These are phyloP conservation scores for Botryotinia globosa DNA, from an alignment of 2,329 filamentous ascomycete species.

Conservation along the genomic window DNA sequence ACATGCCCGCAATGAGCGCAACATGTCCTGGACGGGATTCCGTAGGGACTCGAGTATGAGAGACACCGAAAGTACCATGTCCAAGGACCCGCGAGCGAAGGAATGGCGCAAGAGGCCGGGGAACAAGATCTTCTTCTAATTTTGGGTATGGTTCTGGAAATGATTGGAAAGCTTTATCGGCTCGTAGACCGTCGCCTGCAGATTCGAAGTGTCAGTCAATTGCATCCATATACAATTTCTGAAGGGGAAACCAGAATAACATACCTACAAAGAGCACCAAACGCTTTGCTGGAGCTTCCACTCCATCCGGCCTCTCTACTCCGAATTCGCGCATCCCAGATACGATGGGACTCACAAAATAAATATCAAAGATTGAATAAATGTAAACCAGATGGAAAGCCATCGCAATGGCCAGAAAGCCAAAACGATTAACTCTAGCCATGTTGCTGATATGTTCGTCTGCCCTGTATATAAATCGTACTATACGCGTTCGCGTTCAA, in stretches of 20 bases:
- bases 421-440: slow-evolving; percentile 62
- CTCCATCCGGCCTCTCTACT: slow-evolving; percentile 57
- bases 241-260: slow-evolving; percentile 23
- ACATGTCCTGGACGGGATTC: slow-evolving; percentile 96
- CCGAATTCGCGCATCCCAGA: slow-evolving; percentile 85
- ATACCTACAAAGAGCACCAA: slow-evolving; percentile 90
- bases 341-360: slow-evolving; percentile 97
- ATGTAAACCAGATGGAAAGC: slow-evolving; percentile 93
- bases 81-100: slow-evolving; percentile 83
- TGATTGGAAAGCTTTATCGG: slow-evolving; percentile 95
- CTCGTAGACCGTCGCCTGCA: slow-evolving; percentile 82
- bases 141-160: slow-evolving; percentile 81
- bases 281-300: slow-evolving; percentile 78
- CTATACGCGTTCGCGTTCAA: slow-evolving; percentile 15
- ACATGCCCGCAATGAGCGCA: slow-evolving; percentile 90
- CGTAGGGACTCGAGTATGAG: slow-evolving; percentile 93
- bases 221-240: neutral
- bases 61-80: slow-evolving; percentile 94
- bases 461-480: neutral
- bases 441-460: slow-evolving; percentile 40
- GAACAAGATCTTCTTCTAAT: slow-evolving; percentile 61
- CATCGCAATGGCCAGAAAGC: slow-evolving; percentile 84
- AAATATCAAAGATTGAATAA: slow-evolving; percentile 95
- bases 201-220: slow-evolving; percentile 21
- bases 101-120: slow-evolving; percentile 84